phyloP scores from a whole-genome alignment of 768 basidiomycete genomes.

The Coprinopsis strossmayeri region DNA sequence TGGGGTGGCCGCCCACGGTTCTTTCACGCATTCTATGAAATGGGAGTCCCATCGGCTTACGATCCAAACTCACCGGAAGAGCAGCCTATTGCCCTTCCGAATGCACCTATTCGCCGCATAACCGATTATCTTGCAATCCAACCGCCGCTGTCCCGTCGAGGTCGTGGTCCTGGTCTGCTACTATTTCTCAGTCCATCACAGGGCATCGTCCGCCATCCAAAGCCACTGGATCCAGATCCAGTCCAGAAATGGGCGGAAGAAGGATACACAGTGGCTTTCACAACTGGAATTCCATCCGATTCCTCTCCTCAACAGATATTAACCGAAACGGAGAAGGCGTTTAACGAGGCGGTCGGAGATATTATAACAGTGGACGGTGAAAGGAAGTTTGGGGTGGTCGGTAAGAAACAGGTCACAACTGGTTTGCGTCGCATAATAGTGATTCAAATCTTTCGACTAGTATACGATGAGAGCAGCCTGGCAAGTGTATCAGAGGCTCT shows the following conservation, averaged over 20 bases:
- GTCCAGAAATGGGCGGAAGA: constrained; percentile 50
- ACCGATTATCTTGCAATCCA: constrained; percentile 31
- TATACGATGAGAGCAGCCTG: constrained; percentile 27
- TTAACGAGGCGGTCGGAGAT: constrained; percentile 28
- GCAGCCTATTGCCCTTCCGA: constrained; percentile 34
- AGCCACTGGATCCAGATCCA: constrained; percentile 42
- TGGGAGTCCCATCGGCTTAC: constrained; percentile 18
- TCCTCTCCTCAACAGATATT: constrained; percentile 23
- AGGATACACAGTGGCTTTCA: constrained; percentile 40
- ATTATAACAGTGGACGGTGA: constrained; percentile 32
- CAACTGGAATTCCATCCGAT: constrained; percentile 18
- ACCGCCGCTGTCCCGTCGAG: constrained; percentile 41
- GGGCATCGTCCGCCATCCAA: constrained; percentile 17
- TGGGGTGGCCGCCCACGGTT: not conserved
- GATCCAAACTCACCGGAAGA: constrained; percentile 34
- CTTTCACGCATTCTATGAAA: not conserved
- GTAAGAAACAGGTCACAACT: constrained; percentile 26
- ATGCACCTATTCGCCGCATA: constrained; percentile 27
- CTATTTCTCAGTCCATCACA: constrained; percentile 28
- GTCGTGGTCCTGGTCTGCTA: constrained; percentile 42
- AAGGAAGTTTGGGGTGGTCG: constrained; percentile 39
- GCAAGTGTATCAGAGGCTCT: constrained; percentile 22
- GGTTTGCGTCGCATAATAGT: not conserved
- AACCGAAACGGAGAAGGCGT: constrained; percentile 25
- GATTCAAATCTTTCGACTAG: constrained; percentile 9